Base-by-base conservation (phyloP, 2,329 filamentous ascomycete species). In the Bipolaris zeicola region DNA sequence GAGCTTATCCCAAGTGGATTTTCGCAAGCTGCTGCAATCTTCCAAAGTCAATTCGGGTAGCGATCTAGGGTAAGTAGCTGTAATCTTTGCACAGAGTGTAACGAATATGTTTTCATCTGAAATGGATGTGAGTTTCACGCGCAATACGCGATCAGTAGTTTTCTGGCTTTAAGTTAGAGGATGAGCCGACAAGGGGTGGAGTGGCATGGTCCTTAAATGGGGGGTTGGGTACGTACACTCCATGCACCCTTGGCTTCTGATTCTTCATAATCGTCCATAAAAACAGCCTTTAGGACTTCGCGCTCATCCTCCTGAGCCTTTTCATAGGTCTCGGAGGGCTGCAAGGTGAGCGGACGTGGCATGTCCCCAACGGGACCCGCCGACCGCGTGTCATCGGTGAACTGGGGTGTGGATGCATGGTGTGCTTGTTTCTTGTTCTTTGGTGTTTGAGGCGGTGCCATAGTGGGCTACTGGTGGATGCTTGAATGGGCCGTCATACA, bases 31-130 rank as follows among this genome's bases (percentile, higher is more conserved):
- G 24, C 82, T 80, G 39, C 87, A 79, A 52, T 87, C 82, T 62
- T 90, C 88, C 42, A 96, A 72, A 4, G 83, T 86, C 13, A 96
- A 78, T 10, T 91, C 79, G 1, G 93, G 93, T 1, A 87, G 80
- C 1, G 92, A 90, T 71, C 91, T 96, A 3, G 94, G 95, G 73
- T 98, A 98, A 0, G 93, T 96, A 6, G 92, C 90, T 7, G 92
- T 95, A 63, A 98, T 81, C 53, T 90, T 88, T 50, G 96, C 91
- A 45, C 85, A 83, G n/a, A 98, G 78, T 1, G 86, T 87, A 37
- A 92, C 81, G 24, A 83, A 83, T 58, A 92, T 84, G 46, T 92
- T 88, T 36, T 87, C 83, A 68, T 95, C 89, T 0, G 87, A 88
- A 3, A 87, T 87, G 8, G 91, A 85, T 68, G 86, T 91, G 61